Evolutionary conservation across 129 eudicot genomes (phyloP).

Genomic region (Erigeron canadensis): DNA sequence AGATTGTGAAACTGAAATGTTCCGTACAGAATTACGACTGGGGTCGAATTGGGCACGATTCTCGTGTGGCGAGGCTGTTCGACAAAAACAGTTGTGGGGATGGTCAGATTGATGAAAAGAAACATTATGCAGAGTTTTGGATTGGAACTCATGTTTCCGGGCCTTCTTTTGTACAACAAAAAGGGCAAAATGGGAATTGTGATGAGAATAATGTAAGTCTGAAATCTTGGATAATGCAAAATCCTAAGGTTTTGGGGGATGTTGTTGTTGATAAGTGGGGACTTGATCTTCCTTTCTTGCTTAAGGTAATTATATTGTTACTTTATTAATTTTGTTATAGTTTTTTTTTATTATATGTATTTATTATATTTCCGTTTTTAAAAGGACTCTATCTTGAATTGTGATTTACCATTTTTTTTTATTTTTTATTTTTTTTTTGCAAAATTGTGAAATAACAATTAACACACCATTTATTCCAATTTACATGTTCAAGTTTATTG

Average conservation of each 20-base stretch:
- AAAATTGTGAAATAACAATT: no score
- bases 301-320: slow-evolving; percentile 51
- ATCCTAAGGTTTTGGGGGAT: slow-evolving; percentile 76
- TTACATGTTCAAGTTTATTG: no score
- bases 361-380: neutral
- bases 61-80: slow-evolving; percentile 59
- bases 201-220: slow-evolving; percentile 32
- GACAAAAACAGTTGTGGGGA: slow-evolving; percentile 37
- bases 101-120: slow-evolving; percentile 38
- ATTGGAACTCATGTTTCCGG: slow-evolving; percentile 94
- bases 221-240: slow-evolving; percentile 66
- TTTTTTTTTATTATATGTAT: neutral
- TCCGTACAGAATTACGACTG: slow-evolving; percentile 77
- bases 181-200: no score
- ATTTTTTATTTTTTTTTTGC: no score
- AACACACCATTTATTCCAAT: no score
- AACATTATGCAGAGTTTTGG: slow-evolving; percentile 92
- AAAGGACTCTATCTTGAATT: no score
- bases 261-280: slow-evolving; percentile 78
- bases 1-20: slow-evolving; percentile 57
- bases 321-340: no score
- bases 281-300: slow-evolving; percentile 68
- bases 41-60: slow-evolving; percentile 72
- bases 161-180: slow-evolving; percentile 42
- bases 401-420: no score